phyloP scores from a whole-genome alignment of 208 protist genomes.

The Trypanosomatidae sp. region DNA sequence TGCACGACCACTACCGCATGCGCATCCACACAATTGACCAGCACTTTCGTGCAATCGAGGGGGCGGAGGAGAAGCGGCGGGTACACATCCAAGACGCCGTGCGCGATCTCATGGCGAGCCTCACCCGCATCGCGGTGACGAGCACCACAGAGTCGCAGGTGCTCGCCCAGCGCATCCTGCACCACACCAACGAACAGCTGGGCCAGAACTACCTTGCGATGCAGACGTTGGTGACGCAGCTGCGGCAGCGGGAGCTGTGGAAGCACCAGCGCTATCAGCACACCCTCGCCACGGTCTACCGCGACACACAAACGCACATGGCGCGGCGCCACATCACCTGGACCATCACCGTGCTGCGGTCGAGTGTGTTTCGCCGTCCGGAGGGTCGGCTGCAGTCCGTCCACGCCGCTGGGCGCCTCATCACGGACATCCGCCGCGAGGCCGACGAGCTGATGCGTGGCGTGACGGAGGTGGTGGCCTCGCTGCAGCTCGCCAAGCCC shows the following conservation, averaged over 20 bases:
- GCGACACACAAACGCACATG: slow-evolving; percentile 46
- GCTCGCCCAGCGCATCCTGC: slow-evolving; percentile 78
- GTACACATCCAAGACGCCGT: slow-evolving; percentile 39
- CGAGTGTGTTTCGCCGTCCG: slow-evolving; percentile 55
- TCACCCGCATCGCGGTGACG: slow-evolving; percentile 71
- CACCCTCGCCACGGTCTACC: slow-evolving; percentile 45
- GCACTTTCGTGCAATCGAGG: slow-evolving; percentile 37
- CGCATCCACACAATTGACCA: slow-evolving; percentile 38
- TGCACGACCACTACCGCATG: slow-evolving; percentile 30
- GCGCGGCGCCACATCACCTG: slow-evolving; percentile 41
- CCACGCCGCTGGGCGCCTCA: slow-evolving; percentile 34
- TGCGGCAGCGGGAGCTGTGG: slow-evolving; percentile 68
- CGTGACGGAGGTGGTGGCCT: slow-evolving; percentile 47
- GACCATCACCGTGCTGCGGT: slow-evolving; percentile 57
- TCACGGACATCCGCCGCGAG: slow-evolving; percentile 35
- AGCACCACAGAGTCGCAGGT: slow-evolving; percentile 76
- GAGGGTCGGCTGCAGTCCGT: slow-evolving; percentile 35
- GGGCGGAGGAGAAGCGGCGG: slow-evolving; percentile 48
- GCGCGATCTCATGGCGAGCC: slow-evolving; percentile 54
- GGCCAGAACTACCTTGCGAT: slow-evolving; percentile 51
- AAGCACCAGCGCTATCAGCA: slow-evolving; percentile 59
- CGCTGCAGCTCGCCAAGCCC: slow-evolving; percentile 46
- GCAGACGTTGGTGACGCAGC: slow-evolving; percentile 52
- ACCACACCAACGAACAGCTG: slow-evolving; percentile 66
- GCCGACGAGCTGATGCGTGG: slow-evolving; percentile 50